Base-by-base conservation (phyloP, 2,329 filamentous ascomycete species). In the Decorospora gaudefroyi region DNA sequence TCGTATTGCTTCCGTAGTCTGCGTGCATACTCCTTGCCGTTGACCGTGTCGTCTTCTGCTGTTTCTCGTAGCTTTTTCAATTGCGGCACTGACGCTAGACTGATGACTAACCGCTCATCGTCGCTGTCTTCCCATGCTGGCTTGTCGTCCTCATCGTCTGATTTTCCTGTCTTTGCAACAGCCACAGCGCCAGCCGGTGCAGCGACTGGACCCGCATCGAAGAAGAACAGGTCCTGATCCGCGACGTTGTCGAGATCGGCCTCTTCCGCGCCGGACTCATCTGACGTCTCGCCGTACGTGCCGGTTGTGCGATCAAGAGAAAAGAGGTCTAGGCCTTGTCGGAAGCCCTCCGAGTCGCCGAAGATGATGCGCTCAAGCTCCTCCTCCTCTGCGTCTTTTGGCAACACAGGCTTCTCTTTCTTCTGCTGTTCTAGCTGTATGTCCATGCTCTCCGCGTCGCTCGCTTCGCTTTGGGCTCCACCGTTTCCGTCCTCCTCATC, bases 121-220 rank as follows among this genome's bases (percentile, higher is more conserved):
- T 99, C 93, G 70, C 91, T 97, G 68, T 99, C 93, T 57, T 91
- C 84, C 93, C 93, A 99, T 1, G 84, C 88, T 2, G 85, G 78
- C 13, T 76, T 75, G 25, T 68, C 68, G 4, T 61, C 58, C 16
- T 70, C 56, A 12, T 69, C 67, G 13, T 72, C 71, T 22, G 68
- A 70, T 21, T 72, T 73, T 1, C 44, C 57, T 15, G 70, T 65
- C 15, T 75, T 70, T 2, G 73, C 71, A 8, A 67, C 65, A 23
- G 72, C 70, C 4, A 68, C 64, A 13, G 70, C 67, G 31, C 70
- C 67, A 42, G 72, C 66, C 33, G 67, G 65, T 54, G 72, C 67
- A 51, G 76, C 59, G 32, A 69, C 61, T 16, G 78, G 74, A 27
- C 82, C 83, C 1, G 85, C 80, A 68, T 96, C 90, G 52, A 92